phyloP scores from a whole-genome alignment of 495 filamentous ascomycete genomes.

The Neurospora sp. region DNA sequence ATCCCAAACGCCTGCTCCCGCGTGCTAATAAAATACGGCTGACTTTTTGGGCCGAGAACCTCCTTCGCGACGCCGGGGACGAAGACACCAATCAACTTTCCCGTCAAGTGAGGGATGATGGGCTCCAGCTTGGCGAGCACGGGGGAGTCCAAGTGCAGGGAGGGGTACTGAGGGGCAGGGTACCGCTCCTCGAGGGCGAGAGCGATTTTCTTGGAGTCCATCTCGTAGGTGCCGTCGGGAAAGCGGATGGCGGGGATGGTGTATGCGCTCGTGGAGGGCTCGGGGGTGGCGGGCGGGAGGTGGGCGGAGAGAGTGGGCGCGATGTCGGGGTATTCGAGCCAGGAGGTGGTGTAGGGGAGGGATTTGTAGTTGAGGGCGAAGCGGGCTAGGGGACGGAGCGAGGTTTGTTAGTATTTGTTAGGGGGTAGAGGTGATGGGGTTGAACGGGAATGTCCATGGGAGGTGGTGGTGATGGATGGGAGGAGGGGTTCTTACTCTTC shows the following conservation, averaged over 20 bases:
- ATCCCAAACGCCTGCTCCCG: conserved; percentile 31
- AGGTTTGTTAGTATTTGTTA: neutral
- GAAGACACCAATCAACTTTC: conserved; percentile 15
- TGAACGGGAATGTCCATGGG: no score
- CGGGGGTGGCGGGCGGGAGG: neutral
- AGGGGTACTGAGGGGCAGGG: conserved; percentile 30
- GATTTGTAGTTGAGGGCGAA: conserved; percentile 50
- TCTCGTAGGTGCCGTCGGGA: conserved; percentile 40
- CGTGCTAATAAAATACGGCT: conserved; percentile 38
- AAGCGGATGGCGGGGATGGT: conserved; percentile 44
- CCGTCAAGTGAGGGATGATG: conserved; percentile 6
- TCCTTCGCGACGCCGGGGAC: conserved; percentile 24
- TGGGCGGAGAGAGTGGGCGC: conserved; percentile 15
- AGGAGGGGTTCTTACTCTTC: conserved; percentile 35
- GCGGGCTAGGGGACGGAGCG: conserved; percentile 25
- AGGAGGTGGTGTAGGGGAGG: conserved; percentile 53
- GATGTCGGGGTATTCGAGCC: conserved; percentile 54
- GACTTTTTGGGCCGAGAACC: conserved; percentile 24
- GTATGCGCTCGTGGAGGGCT: conserved; percentile 33
- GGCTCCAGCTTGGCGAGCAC: conserved; percentile 22
- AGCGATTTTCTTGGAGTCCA: conserved; percentile 47
- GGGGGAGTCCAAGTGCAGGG: conserved; percentile 40
- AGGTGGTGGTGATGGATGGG: neutral
- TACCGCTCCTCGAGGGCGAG: conserved; percentile 39
- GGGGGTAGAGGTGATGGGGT: neutral